phyloP scores from a whole-genome alignment of 257 asterid species.

The Petunia axillaris region DNA sequence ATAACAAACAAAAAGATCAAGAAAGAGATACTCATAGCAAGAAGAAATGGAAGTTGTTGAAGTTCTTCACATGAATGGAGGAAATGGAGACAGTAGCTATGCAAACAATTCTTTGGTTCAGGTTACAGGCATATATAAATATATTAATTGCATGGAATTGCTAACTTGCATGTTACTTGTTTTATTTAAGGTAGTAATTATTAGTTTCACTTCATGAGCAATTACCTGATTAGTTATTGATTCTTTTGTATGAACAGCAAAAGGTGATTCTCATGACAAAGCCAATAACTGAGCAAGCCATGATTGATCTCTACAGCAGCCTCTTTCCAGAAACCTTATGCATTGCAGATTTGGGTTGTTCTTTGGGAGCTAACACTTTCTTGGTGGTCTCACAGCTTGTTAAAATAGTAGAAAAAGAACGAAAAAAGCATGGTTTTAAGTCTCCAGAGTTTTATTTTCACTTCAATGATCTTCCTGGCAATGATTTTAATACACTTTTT shows the following conservation, averaged over 20 bases:
- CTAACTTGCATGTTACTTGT: too few relatives aligned
- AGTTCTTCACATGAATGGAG: constrained; percentile 70
- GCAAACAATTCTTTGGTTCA: constrained; percentile 63
- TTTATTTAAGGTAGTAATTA: too few relatives aligned
- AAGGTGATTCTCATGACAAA: constrained; percentile 50
- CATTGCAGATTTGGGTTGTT: constrained; percentile 33
- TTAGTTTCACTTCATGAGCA: too few relatives aligned
- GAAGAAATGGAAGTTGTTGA: constrained; percentile 44
- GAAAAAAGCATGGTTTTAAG: constrained; percentile 27
- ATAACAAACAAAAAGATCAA: not conserved
- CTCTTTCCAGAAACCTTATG: not conserved
- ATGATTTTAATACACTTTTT: constrained; percentile 68
- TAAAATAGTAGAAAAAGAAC: constrained; percentile 26
- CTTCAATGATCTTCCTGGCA: constrained; percentile 70
- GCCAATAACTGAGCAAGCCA: constrained; percentile 47
- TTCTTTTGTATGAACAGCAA: constrained; percentile 31
- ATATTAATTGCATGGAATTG: not conserved
- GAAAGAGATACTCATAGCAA: not conserved
- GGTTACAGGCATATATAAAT: constrained; percentile 30
- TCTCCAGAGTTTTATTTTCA: constrained; percentile 53
- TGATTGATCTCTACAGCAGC: constrained; percentile 30
- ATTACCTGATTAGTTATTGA: too few relatives aligned
- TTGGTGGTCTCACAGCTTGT: constrained; percentile 39
- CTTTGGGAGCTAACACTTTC: constrained; percentile 30
- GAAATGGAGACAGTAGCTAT: constrained; percentile 53